Percentiles rank a stretch among this genome's conserved stretches.
phyloP scores from a whole-genome alignment of 148 eudicot species.

The Heliamphora exappendiculata region DNA sequence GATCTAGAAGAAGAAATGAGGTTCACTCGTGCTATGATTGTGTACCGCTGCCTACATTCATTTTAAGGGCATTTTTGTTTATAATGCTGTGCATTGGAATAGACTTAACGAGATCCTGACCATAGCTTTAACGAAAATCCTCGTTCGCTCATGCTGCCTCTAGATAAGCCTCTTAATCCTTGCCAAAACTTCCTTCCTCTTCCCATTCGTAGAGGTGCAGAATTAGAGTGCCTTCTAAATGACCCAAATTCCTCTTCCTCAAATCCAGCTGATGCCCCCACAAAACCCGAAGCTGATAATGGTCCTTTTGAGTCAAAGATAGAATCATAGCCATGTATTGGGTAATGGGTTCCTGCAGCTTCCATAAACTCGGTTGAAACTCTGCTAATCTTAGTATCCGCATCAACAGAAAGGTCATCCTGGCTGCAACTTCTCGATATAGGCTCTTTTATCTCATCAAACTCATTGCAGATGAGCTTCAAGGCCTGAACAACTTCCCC shows the following conservation, averaged over 20 bases:
- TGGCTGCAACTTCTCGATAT: slow-evolving; percentile 44
- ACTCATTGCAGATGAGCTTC: slow-evolving; percentile 73
- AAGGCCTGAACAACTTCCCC: slow-evolving; percentile 99
- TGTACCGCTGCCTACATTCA: background rate
- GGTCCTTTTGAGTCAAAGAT: slow-evolving; percentile 51
- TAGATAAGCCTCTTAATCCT: slow-evolving; percentile 38
- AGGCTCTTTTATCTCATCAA: slow-evolving; percentile 43
- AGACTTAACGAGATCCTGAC: slow-evolving; percentile 52
- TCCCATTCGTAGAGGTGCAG: slow-evolving; percentile 54
- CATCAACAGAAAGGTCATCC: slow-evolving; percentile 36
- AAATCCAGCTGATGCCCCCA: slow-evolving; percentile 24
- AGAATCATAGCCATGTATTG: slow-evolving; percentile 29
- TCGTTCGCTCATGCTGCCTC: slow-evolving; percentile 65
- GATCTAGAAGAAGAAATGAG: background rate
- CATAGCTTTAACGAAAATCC: slow-evolving; percentile 40
- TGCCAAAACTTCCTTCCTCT: slow-evolving; percentile 48
- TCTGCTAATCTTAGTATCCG: slow-evolving; percentile 28
- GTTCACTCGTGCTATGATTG: background rate
- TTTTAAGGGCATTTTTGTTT: background rate
- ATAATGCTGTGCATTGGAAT: background rate
- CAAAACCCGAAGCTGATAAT: slow-evolving; percentile 36
- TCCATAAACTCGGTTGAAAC: slow-evolving; percentile 19
- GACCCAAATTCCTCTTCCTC: slow-evolving; percentile 36
- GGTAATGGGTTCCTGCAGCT: slow-evolving; percentile 22
- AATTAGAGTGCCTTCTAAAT: slow-evolving; percentile 54